These are phyloP conservation scores for Mycena rosella DNA, from an alignment of 768 basidiomycete species.

Conservation along the genomic window DNA sequence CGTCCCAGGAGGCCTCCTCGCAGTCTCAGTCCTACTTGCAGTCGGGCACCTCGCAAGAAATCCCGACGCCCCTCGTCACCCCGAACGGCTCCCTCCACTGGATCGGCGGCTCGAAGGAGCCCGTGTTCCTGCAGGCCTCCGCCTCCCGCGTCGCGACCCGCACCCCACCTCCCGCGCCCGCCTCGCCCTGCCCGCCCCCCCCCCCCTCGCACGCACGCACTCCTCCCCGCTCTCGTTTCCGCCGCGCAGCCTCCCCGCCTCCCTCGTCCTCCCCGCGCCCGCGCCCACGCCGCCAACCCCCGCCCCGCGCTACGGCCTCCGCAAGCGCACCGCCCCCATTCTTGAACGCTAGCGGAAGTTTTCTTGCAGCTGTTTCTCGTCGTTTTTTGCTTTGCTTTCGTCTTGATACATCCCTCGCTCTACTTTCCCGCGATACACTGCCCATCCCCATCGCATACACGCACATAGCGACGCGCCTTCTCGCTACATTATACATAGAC, in stretches of 20 bases:
- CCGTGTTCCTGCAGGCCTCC: constrained; percentile 1
- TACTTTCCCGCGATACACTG: too few species aligned
- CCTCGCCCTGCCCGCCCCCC: not conserved
- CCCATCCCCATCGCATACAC: too few species aligned
- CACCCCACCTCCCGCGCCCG: not conserved
- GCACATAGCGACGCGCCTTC: too few species aligned
- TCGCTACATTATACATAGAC: too few species aligned
- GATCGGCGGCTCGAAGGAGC: constrained; percentile 34
- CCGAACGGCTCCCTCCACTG: constrained; percentile 68
- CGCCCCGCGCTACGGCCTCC: constrained; percentile 28
- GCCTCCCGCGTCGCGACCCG: not conserved
- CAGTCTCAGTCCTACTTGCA: constrained; percentile 43
- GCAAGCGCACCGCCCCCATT: constrained; percentile 23
- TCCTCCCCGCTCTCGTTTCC: constrained; percentile 25
- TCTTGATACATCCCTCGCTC: too few species aligned
- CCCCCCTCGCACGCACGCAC: constrained; percentile 40
- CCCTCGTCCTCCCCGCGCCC: not conserved
- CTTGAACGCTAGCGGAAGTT: too few species aligned
- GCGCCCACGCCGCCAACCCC: constrained; percentile 8
- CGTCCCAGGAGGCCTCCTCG: constrained; percentile 7
- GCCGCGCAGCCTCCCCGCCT: not conserved
- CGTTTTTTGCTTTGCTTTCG: too few species aligned
- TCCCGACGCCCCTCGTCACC: constrained; percentile 67
- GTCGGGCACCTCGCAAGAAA: constrained; percentile 41
- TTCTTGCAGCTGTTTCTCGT: too few species aligned